Evolutionary conservation across 192 early-diverging fungal genomes (phyloP), one percentile per base, ranked within the genome.

Genomic region (Geosiphon pyriformis): DNA sequence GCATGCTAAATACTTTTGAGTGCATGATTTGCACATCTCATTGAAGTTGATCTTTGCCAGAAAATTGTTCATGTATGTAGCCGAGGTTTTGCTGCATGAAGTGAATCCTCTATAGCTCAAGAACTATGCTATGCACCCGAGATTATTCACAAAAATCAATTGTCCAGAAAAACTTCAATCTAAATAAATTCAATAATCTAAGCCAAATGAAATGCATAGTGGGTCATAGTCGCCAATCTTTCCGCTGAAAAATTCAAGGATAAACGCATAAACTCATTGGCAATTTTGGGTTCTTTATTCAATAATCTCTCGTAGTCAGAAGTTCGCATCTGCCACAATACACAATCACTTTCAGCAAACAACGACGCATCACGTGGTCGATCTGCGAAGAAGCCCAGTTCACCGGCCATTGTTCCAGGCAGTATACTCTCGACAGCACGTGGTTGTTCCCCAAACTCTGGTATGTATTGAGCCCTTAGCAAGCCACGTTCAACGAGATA

Each of bases 331-430:
- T 80, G 73, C 95, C 95, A 97, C 8, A 92, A 73, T 1, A 84
- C 78, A 12, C 84, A 79, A 52, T 86, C 85, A 34, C 74, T 76
- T 27, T 89, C 84, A 0, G 84, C 82, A 6, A 90, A 70, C 29
- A 92, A 67, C 0, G 84, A 82, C n/a, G 81, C 80, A 22, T 78
- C 76, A 26, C 88, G 80, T 30, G 72, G 49, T 46, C 69, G 70
- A 7, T 75, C 74, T 1, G 85, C 82, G 52, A 94, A 91, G 51
- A 98, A 73, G 20, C 91, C 85, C 30, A 95, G 77, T 74, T 95
- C 93, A 10, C 95, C 95, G 20, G 92, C 85, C 63, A 94, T 86
- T 8, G 91, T 92, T n/a, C 94, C 94, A 0, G 94, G 91, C 32
- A 98, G 73, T 34, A 96, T 87, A 20, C 90, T 92, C 77, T 96